phyloP scores from a whole-genome alignment of 768 basidiomycete genomes.

The Phylloporus arenicola region DNA sequence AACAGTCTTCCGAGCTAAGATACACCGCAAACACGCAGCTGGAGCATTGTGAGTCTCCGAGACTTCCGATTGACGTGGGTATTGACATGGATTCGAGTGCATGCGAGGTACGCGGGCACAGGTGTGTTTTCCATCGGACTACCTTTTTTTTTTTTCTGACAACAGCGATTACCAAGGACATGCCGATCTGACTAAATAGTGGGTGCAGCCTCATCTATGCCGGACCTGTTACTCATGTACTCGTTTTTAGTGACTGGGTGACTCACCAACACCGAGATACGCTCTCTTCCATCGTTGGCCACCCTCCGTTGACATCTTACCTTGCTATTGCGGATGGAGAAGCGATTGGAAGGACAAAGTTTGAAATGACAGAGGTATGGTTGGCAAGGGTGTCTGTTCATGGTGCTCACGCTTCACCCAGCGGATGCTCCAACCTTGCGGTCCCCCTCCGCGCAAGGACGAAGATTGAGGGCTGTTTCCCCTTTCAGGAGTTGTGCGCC shows the following conservation, averaged over 20 bases:
- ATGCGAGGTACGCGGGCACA: conserved; percentile 94
- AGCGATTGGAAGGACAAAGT: conserved; percentile 79
- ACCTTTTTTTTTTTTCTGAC: conserved; percentile 12
- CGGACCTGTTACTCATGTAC: conserved; percentile 12
- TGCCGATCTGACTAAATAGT: conserved; percentile 96
- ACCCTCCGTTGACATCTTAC: conserved; percentile 79
- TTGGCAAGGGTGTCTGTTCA: background rate
- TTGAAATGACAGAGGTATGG: conserved; percentile 91
- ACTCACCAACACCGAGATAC: conserved; percentile 98
- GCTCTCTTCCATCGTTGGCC: conserved; percentile 87
- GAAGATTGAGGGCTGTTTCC: conserved; percentile 46
- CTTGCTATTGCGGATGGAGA: conserved; percentile 93
- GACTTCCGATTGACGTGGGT: background rate
- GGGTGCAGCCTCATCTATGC: conserved; percentile 27
- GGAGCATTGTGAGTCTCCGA: conserved; percentile 71
- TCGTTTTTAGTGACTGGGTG: conserved; percentile 77
- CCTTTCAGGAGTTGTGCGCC: no score
- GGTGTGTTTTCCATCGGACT: conserved; percentile 43
- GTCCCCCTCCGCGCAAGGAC: conserved; percentile 85
- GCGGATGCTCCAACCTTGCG: conserved; percentile 94
- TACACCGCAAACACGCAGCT: conserved; percentile 96
- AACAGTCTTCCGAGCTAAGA: conserved; percentile 81
- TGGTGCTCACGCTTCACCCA: conserved; percentile 33
- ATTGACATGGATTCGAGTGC: conserved; percentile 49
- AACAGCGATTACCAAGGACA: conserved; percentile 53